Evolutionary conservation across 805 yeast genomes (phyloP), one percentile per base, ranked within the genome.

Genomic region (Peterozyma xylosa): DNA sequence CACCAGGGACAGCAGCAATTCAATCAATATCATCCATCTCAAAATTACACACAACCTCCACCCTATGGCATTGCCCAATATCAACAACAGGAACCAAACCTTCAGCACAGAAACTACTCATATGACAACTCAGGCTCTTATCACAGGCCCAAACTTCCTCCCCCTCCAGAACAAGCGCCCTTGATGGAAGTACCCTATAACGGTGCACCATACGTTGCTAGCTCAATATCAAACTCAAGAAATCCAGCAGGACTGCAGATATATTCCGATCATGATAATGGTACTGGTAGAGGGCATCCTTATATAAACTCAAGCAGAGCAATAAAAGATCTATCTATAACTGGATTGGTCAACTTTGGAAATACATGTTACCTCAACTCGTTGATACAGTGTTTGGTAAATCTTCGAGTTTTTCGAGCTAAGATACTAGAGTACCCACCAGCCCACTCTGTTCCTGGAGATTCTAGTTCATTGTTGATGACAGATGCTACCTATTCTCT

Each of bases 361-460:
- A 80, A 81, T 36, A 81, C 90, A 0, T 85, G 95, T 53, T 85
- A 85, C 55, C 78, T 85, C 45, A 85, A 85, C 54, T 76, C 84
- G 55, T 79, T 85, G 67, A 56, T 85, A 11, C 95, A 85, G 57
- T 73, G 87, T 48, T 56, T 85, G 6, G 81, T 81, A 59, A 83
- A 80, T 2, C 58, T 81, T 0, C 51, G 61, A 0, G 54, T 56
- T 18, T 78, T 85, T 51, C 66, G 80, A 51, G 44, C 21, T 55
- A 47, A 45, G 49, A 7, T 42, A 37, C 27, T 43, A 42, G 33
- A 16, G 43, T 42, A 35, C 45, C 35, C 17, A 33, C 41, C 16
- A 30, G 33, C 35, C 44, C 45, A 11, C 49, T 48, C 15, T 48
- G 50, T 16, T 54, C 62, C 3, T 53, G 71, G 17, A 21, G 27